Conservation (phyloP, 805 yeast genomes). For the Debaryomyces tyrocola region DNA sequence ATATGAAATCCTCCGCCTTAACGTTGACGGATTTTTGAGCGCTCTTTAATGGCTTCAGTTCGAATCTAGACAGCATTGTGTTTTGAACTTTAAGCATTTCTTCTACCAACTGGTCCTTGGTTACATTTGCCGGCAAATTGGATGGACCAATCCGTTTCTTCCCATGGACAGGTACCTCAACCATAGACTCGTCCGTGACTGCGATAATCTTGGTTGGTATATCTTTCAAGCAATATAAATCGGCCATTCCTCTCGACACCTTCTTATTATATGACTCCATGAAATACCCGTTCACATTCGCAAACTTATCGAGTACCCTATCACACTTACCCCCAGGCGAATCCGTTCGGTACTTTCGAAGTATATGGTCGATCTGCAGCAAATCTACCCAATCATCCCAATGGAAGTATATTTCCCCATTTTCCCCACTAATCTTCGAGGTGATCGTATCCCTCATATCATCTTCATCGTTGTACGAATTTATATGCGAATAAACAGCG, state of each 20-base stretch:
- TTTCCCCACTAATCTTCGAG: constrained; percentile 5
- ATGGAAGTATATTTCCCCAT: constrained; percentile 32
- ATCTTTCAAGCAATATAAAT: constrained; percentile 30
- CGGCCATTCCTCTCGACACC: constrained; percentile 32
- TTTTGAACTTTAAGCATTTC: constrained; percentile 7
- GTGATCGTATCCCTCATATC: neutral
- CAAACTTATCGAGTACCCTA: constrained; percentile 16
- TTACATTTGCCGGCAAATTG: neutral
- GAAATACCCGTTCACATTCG: constrained; percentile 32
- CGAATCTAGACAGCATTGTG: constrained; percentile 2
- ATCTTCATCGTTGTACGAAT: constrained; percentile 6
- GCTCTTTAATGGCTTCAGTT: constrained; percentile 2
- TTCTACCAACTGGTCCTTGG: constrained; percentile 3
- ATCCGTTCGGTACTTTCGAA: constrained; percentile 14
- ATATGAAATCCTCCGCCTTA: constrained; percentile 25
- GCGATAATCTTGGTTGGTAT: constrained; percentile 26
- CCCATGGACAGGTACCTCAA: constrained; percentile 29
- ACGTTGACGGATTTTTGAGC: constrained; percentile 15
- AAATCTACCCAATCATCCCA: constrained; percentile 44
- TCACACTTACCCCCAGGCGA: constrained; percentile 26
- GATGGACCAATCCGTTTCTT: constrained; percentile 20
- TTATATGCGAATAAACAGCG: constrained; percentile 8
- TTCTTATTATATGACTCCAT: constrained; percentile 33
- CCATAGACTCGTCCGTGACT: constrained; percentile 21
- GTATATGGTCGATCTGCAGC: constrained; percentile 19